Conservation (phyloP, 176 grass and related monocot genomes). For the Tuctoria greenei region DNA sequence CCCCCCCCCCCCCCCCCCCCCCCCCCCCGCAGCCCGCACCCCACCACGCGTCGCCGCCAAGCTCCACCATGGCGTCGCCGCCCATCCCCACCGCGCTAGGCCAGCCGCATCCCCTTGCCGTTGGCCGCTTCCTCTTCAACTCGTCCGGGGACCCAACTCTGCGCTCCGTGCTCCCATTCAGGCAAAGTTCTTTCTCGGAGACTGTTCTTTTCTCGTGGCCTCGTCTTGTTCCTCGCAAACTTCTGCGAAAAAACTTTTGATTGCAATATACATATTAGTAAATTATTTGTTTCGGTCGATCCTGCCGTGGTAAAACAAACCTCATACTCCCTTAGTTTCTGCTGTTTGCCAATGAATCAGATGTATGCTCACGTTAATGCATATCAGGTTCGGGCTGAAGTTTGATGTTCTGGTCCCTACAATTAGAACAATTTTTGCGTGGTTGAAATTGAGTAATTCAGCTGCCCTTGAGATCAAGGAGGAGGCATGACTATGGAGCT, state of each 20-base stretch:
- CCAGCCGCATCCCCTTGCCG: neutral
- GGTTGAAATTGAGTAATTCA: neutral
- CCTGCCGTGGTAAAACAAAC: neutral
- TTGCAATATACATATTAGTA: neutral
- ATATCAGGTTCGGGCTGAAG: neutral
- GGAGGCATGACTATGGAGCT: neutral
- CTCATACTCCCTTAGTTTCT: neutral
- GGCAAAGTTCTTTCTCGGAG: constrained; percentile 17
- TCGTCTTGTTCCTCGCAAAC: neutral
- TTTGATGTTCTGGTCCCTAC: neutral
- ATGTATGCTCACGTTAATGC: neutral
- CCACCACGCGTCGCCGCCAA: constrained; percentile 35
- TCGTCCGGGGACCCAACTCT: constrained; percentile 1
- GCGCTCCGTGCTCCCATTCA: constrained; percentile 28
- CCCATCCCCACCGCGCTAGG: constrained; percentile 12
- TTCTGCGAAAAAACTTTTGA: neutral
- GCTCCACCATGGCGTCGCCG: constrained; percentile 45
- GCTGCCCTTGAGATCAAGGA: neutral
- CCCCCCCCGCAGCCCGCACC: constrained; percentile 7
- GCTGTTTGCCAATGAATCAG: neutral
- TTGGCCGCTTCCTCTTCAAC: neutral
- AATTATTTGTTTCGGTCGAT: neutral
- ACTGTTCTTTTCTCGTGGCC: neutral
- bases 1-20: too few species aligned
- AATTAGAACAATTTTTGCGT: neutral